Conservation (phyloP, 306 rosid species). For the Trifolium subterraneum region DNA sequence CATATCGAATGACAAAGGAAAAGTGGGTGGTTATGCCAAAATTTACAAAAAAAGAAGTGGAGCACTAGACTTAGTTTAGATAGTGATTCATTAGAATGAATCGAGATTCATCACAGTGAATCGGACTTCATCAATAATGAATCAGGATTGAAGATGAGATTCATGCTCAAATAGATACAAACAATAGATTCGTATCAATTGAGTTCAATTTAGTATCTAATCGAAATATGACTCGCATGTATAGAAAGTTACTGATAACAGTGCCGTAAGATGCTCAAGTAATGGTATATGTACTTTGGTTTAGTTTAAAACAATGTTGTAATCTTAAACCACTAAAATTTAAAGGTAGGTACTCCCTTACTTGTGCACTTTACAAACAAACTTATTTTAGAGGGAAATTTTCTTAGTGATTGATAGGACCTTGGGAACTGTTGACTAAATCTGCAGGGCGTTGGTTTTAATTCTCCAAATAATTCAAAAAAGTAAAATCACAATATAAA, state of each 20-base stretch:
- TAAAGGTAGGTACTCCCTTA: background rate
- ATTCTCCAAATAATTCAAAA: background rate
- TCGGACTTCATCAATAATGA: background rate
- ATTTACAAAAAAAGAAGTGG: background rate
- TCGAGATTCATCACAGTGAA: background rate
- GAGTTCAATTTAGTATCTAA: background rate
- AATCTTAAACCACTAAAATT: background rate
- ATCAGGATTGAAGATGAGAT: background rate
- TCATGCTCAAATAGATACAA: background rate
- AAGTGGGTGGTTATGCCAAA: background rate
- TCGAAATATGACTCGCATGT: background rate
- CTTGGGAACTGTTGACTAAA: constrained; percentile 3
- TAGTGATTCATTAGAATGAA: background rate
- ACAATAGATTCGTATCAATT: background rate
- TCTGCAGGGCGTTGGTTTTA: constrained; percentile 3
- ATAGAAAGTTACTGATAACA: background rate
- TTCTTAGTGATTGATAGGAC: background rate
- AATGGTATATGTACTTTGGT: background rate
- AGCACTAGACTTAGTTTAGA: background rate
- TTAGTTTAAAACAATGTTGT: background rate
- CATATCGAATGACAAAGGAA: background rate
- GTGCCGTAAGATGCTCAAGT: background rate
- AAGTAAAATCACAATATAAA: constrained; percentile 3
- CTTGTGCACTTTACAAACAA: background rate
- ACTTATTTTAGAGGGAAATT: background rate